Evolutionary conservation across 192 early-diverging fungal genomes (phyloP), one percentile per base, ranked within the genome.

Genomic region (Podila minutissima): DNA sequence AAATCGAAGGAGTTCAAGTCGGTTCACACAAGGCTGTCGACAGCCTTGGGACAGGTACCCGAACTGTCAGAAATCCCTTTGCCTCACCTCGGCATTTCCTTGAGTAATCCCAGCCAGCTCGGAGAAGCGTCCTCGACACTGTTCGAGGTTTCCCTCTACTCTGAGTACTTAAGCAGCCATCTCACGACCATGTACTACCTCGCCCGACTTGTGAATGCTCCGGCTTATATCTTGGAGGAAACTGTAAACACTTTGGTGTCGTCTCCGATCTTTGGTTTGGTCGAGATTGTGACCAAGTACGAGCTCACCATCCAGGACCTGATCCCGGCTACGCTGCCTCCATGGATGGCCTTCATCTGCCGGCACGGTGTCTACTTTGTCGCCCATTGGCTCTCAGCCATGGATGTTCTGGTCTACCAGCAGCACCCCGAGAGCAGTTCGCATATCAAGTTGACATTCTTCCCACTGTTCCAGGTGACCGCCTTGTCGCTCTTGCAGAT

Each of bases 371-470:
- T 81, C 11, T 81, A 81, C 48, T 66, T 81, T 72, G 71, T 73
- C 4, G 66, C 77, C 5, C 77, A 81, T 6, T 81, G 77, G 77
- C 62, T 81, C 5, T 64, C 53, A 2, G 77, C 77, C 9, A 81
- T 81, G 77, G 77, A 81, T 53, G 66, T 69, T 1, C 67, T 81
- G 5, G 69, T 81, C 11, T 81, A 81, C 58, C 77, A 73, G 41
- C 77, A 81, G 58, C 70, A 81, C 13, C 77, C 77, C 7, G 67
- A 81, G 17, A 81, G 68, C 58, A 81, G 77, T 58, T 81, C 77
- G 12, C 77, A 73, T 29, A 81, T 81, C 77, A 81, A 81, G 37
- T n/a, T 81, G 61, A 81, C 71, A 1, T 81, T 81, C 49, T 81
- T 81, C 71, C 77, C 77, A 0, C 66, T 81, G 26, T 81, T 81